A percentile compares a stretch with the other conserved stretches of the same genome.
Evolutionary conservation across 176 grass and related monocot species (phyloP).

Genomic region (Miscanthus lutarioriparius): DNA sequence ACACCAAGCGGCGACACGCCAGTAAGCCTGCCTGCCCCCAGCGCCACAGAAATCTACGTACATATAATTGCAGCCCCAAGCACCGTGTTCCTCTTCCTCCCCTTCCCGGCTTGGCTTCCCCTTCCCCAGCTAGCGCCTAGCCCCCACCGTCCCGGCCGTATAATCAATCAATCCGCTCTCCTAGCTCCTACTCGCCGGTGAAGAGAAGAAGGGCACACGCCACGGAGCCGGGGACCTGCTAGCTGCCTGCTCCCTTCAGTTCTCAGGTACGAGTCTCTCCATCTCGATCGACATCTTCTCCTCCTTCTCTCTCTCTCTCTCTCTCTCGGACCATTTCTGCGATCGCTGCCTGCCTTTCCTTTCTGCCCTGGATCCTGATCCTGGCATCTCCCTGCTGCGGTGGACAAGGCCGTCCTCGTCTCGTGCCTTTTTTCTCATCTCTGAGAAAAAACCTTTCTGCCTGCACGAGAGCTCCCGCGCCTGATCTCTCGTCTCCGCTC

Average conservation of each 20-base stretch:
- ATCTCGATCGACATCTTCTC: neutral
- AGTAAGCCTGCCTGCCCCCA: no score
- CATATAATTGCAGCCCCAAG: conserved; percentile 24
- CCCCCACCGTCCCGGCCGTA: neutral
- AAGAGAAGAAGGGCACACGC: neutral
- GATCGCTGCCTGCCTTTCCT: neutral
- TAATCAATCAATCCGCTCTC: neutral
- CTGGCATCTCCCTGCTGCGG: no score
- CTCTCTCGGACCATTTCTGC: neutral
- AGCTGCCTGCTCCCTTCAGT: neutral
- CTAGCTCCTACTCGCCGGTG: neutral
- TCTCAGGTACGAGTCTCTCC: neutral
- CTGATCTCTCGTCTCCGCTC: neutral
- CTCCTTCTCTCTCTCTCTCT: neutral
- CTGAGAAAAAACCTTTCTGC: neutral
- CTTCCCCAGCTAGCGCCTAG: neutral
- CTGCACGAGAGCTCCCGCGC: neutral
- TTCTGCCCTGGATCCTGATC: neutral
- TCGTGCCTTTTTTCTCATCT: neutral
- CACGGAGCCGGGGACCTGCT: neutral
- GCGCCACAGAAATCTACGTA: conserved; percentile 2
- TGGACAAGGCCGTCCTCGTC: neutral
- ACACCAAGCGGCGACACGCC: neutral
- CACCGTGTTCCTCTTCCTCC: neutral
- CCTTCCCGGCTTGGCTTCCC: no score